Base-by-base conservation (phyloP, 192 early-diverging fungal species). In the Coemansia sp. region DNA sequence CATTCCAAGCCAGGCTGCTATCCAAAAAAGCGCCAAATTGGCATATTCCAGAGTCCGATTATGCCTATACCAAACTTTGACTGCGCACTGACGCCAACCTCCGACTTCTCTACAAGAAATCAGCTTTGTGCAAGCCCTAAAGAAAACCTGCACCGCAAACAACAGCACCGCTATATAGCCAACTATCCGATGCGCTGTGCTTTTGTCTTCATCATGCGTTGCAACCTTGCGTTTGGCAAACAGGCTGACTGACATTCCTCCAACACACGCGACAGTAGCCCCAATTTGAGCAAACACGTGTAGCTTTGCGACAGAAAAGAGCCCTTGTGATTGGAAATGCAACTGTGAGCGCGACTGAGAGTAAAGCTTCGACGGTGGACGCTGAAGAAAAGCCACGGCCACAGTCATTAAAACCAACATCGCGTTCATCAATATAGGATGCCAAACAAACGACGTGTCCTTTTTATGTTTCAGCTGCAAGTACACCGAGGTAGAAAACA, bases 361-460 rank as follows among this genome's bases (percentile, higher is more conserved):
- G 31, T 33, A 20, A 32, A 2, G 25, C 54, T 16, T 61, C 32
- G 56, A 72, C 2, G 48, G 55, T 25, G 54, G n/a, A 36, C 48
- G 55, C 40, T 80, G 77, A 7, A 69, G 28, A 0, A 69, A 22
- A 11, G 59, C 48, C 0, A 50, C 48, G 7, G 59, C 67, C 36
- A 75, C 72, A 5, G 68, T 71, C 18, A 63, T 49, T 29, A 69
- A 5, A 1, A 69, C 48, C 10, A 80, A 60, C 60, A 71, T 61
- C 4, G 55, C 36, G 38, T 65, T 62, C 77, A 72, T 71, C 17
- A 80, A 42, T 1, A 60, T 40, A 16, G 69, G 66, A 29, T 80
- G 77, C 66, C 65, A 80, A 3, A 49, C 32, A 38, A 80, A 61
- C 29, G 38, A 32, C 22, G 42, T 33, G 25, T 18, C 56, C 12